phyloP scores from a whole-genome alignment of 2,329 filamentous ascomycete genomes.

The Tolypocladium inflatum region DNA sequence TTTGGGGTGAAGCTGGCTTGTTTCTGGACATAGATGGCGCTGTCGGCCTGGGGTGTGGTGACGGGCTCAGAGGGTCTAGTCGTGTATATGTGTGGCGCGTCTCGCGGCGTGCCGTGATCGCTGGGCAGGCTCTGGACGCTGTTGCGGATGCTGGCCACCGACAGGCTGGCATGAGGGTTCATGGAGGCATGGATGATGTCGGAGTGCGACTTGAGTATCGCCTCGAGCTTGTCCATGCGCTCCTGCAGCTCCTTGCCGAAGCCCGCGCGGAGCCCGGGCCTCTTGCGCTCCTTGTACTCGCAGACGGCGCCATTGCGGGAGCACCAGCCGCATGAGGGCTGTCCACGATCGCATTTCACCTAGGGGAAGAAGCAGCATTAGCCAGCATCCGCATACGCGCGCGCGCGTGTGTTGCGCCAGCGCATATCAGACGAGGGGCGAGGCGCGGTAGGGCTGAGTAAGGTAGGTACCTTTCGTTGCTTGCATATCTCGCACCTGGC shows the following conservation, averaged over 20 bases:
- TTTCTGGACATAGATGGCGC: constrained; percentile 52
- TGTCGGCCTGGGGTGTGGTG: constrained; percentile 46
- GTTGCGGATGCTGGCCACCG: constrained; percentile 33
- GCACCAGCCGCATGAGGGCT: constrained; percentile 63
- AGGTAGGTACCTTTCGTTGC: constrained; percentile 58
- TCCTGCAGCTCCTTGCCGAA: constrained; percentile 68
- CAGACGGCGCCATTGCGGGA: constrained; percentile 52
- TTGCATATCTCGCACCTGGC: constrained; percentile 69
- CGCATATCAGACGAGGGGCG: neutral
- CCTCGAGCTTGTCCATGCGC: constrained; percentile 59
- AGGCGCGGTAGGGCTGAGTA: neutral
- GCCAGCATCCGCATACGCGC: neutral
- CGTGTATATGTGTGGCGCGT: constrained; percentile 34
- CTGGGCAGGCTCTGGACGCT: constrained; percentile 43
- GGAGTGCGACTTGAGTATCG: constrained; percentile 54
- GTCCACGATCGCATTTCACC: constrained; percentile 68
- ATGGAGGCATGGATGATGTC: constrained; percentile 55
- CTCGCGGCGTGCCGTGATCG: constrained; percentile 47
- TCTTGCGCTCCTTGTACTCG: constrained; percentile 62
- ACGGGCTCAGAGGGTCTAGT: constrained; percentile 34
- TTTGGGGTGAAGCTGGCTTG: constrained; percentile 37
- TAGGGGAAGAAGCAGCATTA: constrained; percentile 16
- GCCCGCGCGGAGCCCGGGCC: constrained; percentile 54
- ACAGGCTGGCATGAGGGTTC: constrained; percentile 16
- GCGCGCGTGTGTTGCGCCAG: neutral